A percentile compares a stretch with the other conserved stretches of the same genome.
Evolutionary conservation across 768 basidiomycete genomes (phyloP).

Genomic region (Tylopilus felleus): DNA sequence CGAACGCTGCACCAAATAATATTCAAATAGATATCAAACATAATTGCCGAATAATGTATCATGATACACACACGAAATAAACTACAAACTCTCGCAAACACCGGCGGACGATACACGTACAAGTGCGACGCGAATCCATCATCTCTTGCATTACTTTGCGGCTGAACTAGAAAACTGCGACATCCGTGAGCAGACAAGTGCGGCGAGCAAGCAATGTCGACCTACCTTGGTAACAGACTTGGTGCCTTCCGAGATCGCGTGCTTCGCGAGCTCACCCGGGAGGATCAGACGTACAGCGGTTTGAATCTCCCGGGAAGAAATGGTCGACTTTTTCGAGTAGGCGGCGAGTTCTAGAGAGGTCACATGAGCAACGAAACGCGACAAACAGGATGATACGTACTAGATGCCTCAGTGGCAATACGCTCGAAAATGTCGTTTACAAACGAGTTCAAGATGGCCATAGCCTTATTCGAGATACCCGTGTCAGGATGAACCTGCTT

Average conservation of each 20-base stretch:
- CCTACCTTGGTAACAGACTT: slow-evolving; percentile 84
- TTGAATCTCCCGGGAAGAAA: slow-evolving; percentile 98
- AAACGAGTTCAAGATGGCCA: slow-evolving; percentile 95
- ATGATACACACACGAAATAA: slow-evolving; percentile 14
- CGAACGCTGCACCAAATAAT: neutral
- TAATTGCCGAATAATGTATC: slow-evolving; percentile 17
- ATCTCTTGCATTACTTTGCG: slow-evolving; percentile 47
- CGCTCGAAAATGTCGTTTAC: slow-evolving; percentile 95
- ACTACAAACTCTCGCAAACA: slow-evolving; percentile 23
- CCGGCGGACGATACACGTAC: slow-evolving; percentile 26
- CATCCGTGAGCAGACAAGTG: slow-evolving; percentile 8
- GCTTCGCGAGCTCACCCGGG: slow-evolving; percentile 90
- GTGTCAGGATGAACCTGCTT: slow-evolving; percentile 99
- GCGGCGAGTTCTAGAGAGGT: slow-evolving; percentile 79
- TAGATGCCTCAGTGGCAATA: slow-evolving; percentile 89
- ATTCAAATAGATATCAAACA: slow-evolving; percentile 1
- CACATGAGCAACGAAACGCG: neutral
- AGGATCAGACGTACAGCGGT: slow-evolving; percentile 96
- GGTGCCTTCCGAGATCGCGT: slow-evolving; percentile 75
- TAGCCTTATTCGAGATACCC: slow-evolving; percentile 99
- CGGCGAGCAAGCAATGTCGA: neutral
- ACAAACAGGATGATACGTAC: slow-evolving; percentile 38
- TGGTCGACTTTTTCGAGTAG: slow-evolving; percentile 98
- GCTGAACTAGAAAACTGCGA: slow-evolving; percentile 68
- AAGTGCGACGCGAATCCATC: neutral